phyloP scores from a whole-genome alignment of 1,139 yeast species.

The Hyphopichia burtonii region DNA sequence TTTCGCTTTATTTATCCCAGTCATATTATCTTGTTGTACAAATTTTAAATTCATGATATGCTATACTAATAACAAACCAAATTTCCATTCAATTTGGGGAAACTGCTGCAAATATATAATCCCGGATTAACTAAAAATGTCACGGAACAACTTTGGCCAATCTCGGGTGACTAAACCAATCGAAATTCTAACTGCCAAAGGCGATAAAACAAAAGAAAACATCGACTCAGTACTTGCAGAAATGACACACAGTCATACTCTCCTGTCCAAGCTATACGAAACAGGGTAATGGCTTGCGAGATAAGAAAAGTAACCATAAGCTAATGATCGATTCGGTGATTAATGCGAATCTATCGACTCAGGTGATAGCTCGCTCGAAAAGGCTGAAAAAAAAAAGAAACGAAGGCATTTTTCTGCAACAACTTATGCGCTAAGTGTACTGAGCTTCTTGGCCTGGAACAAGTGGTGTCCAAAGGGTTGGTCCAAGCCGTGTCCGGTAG shows the following conservation, averaged over 20 bases:
- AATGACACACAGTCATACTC: too few species aligned
- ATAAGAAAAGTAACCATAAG: neutral
- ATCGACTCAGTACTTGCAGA: too few species aligned
- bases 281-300: neutral
- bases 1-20: neutral
- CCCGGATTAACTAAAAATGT: neutral
- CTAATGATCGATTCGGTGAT: neutral
- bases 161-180: neutral
- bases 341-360: neutral
- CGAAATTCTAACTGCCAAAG: neutral
- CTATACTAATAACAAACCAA: too few species aligned
- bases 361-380: neutral
- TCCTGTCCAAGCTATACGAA: too few species aligned
- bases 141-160: neutral
- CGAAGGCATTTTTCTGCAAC: neutral
- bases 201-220: neutral
- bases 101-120: neutral
- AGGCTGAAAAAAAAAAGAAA: neutral
- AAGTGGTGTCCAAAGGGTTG: too few species aligned
- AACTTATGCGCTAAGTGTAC: neutral
- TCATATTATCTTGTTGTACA: neutral
- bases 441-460: too few species aligned
- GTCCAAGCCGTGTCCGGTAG: too few species aligned
- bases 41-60: neutral
- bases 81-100: too few species aligned